Base-by-base conservation (phyloP, 345 rosid species). In the Gossypium thurberi region DNA sequence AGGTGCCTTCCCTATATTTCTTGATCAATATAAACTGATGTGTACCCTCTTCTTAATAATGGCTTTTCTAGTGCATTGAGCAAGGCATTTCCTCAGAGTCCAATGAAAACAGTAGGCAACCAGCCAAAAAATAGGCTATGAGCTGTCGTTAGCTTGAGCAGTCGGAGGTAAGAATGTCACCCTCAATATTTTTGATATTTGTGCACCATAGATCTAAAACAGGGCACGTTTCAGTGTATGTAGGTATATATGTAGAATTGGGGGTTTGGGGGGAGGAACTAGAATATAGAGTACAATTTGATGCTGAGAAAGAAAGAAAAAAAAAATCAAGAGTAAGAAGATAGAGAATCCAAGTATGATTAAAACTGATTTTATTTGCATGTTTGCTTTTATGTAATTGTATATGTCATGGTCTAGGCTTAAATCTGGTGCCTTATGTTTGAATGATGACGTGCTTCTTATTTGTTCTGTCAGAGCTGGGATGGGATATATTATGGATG, bases 51-150 rank as follows among this genome's bases (percentile, higher is more conserved):
- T 15, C 23, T 37, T 60, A 67, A 52, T 37, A 40, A 66, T 71
- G 9, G 15, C 80, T 52, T 59, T 65, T 57, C 58, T 75, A 91
- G 99, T 82, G 98, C 75, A 92, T 95, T 65, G 99, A 95, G 75
- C 89, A 91, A 85, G 96, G 94, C 72, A 86, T 88, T 74, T 71
- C 91, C 50, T 80, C 87, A 18, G 82, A 47, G 48, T 74, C 85
- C 70, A 77, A 79, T 21, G 82, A 69, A 77, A 85, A 72, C 52
- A 63, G 44, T 61, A 43, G 21, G 65, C 69, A 61, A 67, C 78
- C 74, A 28, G 65, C 79, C 12, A 73, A 73, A 74, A 74, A 63
- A 65, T 81, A 83, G 81, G 71, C 69, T 65, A 33, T 44, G 40
- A 42, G 63, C 65, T 6, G 74, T 67, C 71, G 40, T 67, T 75